phyloP scores from a whole-genome alignment of 2,329 filamentous ascomycete genomes.

The Cryoendolithus antarcticus region DNA sequence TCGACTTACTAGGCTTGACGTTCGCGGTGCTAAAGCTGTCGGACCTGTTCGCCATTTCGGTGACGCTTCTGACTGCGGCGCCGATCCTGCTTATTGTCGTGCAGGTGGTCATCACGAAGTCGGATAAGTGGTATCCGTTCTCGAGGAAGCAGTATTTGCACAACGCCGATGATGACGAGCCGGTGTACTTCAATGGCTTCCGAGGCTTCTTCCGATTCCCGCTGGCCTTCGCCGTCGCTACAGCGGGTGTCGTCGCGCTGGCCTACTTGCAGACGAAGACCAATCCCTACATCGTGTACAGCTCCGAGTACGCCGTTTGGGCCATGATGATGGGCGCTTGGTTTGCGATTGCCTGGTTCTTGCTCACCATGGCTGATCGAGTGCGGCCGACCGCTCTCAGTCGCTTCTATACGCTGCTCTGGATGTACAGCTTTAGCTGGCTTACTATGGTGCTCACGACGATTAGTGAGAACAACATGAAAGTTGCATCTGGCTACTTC shows the following conservation, averaged over 20 bases:
- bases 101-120: conserved; percentile 54
- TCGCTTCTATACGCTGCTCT: conserved; percentile 66
- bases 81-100: conserved; percentile 61
- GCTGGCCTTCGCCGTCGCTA: conserved; percentile 56
- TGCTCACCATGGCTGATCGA: conserved; percentile 65
- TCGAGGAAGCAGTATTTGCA: conserved; percentile 51
- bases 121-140: conserved; percentile 82
- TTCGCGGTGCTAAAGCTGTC: conserved; percentile 71
- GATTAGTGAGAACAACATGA: conserved; percentile 61
- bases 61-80: conserved; percentile 68
- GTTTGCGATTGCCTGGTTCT: conserved; percentile 70
- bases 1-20: conserved; percentile 71
- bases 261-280: conserved; percentile 67
- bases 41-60: conserved; percentile 76
- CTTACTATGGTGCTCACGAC: conserved; percentile 57
- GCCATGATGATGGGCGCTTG: conserved; percentile 70
- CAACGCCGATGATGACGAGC: conserved; percentile 45
- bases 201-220: conserved; percentile 78
- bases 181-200: conserved; percentile 57
- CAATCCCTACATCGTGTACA: conserved; percentile 86
- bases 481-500: conserved; percentile 66
- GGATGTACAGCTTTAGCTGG: conserved; percentile 72
- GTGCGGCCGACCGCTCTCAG: conserved; percentile 78
- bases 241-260: conserved; percentile 55
- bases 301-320: conserved; percentile 79